phyloP scores from a whole-genome alignment of 805 yeast genomes.

The Candida argentea region DNA sequence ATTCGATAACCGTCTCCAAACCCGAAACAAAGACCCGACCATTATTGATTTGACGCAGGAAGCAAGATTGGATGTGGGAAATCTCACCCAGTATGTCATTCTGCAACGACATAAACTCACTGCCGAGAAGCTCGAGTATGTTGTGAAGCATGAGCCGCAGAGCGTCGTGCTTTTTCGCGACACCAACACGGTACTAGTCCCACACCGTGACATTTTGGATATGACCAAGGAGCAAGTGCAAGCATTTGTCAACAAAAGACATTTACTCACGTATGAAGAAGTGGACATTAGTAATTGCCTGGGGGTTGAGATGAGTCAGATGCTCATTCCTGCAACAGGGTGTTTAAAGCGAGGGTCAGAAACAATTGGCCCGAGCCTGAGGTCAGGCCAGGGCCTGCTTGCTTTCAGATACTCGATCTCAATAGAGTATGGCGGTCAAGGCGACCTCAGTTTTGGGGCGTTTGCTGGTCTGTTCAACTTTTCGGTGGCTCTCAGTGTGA shows the following conservation, averaged over 20 bases:
- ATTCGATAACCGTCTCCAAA: too few species aligned
- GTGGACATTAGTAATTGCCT: background rate
- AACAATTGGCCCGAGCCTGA: too few species aligned
- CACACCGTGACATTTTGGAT: constrained; percentile 4
- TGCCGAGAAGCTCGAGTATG: constrained; percentile 5
- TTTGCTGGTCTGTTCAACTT: too few species aligned
- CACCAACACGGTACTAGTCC: constrained; percentile 9
- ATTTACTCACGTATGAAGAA: constrained; percentile 2
- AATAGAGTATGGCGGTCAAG: constrained; percentile 1
- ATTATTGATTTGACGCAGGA: too few species aligned
- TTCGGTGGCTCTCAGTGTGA: constrained; percentile 2
- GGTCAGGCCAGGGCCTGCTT: too few species aligned
- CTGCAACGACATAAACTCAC: constrained; percentile 6
- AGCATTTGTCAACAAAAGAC: background rate
- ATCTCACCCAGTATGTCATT: constrained; percentile 1
- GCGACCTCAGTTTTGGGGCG: too few species aligned
- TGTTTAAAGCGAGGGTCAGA: constrained; percentile 7
- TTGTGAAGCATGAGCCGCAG: constrained; percentile 5
- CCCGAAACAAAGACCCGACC: too few species aligned
- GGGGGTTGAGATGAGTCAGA: background rate
- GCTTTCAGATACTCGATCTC: constrained; percentile 1
- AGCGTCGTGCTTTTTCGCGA: constrained; percentile 9
- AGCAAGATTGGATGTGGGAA: too few species aligned
- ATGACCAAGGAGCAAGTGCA: background rate
- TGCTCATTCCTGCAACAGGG: constrained; percentile 8